Base-by-base conservation (phyloP, 345 rosid genomes). In the Anacardium occidentale region DNA sequence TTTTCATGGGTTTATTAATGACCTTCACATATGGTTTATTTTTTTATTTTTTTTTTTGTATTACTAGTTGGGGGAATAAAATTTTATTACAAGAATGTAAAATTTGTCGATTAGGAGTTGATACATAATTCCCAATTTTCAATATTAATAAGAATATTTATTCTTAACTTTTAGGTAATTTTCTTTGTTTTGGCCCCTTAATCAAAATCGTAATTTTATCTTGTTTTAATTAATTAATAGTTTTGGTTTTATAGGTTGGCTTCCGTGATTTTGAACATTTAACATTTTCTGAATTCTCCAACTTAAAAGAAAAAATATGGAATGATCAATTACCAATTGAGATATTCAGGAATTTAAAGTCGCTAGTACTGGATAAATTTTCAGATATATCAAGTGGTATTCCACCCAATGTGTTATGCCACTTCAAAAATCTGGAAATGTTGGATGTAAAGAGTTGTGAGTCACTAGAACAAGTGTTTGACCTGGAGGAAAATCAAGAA, bases 331-430 rank as follows among this genome's bases (percentile, higher is more conserved):
- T 61, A 12, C 48, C 32, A 21, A 14, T 56, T 32, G 4, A 4
- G 14, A 22, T 8, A 2, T 24, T 21, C 10, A 10, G 13, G 1
- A 24, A 22, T 21, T 56, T 56, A 76, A 9, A 59, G 32, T 60
- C 14, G 12, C 15, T 7, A 76, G 12, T 58, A 66, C 4, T 59
- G 74, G 17, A 21, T 18, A 6, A 51, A 14, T 15, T 80, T 77
- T 21, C n/a, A 34, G 2, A 7, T 5, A 22, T 64, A 73, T 29
- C 61, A 59, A 64, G 58, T 68, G 70, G 24, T 76, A 2, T 73
- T 80, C 10, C 57, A 2, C 8, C 9, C 20, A 53, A 18, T 53
- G 10, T n/a, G 22, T 22, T 53, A 18, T 2, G 10, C 22, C 18
- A 8, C 10, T 18, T 53, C 10, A 18, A 53, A 8, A 53, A 53